phyloP scores from a whole-genome alignment of 495 filamentous ascomycete genomes.

The Lasiosphaeria ovina region DNA sequence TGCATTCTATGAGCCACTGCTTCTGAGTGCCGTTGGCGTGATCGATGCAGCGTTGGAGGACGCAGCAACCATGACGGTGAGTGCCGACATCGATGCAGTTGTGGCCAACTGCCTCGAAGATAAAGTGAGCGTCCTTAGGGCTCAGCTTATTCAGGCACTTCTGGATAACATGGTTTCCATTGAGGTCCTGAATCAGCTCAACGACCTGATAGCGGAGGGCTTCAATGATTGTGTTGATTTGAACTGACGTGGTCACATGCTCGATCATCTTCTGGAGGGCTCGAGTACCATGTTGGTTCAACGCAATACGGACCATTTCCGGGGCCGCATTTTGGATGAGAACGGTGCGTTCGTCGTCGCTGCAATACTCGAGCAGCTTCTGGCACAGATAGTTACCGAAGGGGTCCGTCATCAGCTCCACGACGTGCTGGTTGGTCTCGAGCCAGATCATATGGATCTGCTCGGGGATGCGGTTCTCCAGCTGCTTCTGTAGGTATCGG shows the following conservation, averaged over 20 bases:
- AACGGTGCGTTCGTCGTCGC: slow-evolving; percentile 88
- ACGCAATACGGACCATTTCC: slow-evolving; percentile 83
- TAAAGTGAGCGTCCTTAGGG: slow-evolving; percentile 82
- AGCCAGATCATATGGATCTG: slow-evolving; percentile 88
- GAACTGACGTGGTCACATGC: slow-evolving; percentile 74
- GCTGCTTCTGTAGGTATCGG: slow-evolving; percentile 89
- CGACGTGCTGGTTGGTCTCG: slow-evolving; percentile 86
- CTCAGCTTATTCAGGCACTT: slow-evolving; percentile 95
- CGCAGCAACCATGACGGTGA: slow-evolving; percentile 96
- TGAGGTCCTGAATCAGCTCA: slow-evolving; percentile 90
- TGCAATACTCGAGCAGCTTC: slow-evolving; percentile 90
- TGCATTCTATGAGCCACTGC: slow-evolving; percentile 76
- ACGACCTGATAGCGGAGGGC: slow-evolving; percentile 79
- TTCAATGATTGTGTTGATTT: slow-evolving; percentile 77
- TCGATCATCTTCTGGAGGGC: slow-evolving; percentile 99
- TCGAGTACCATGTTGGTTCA: slow-evolving; percentile 95
- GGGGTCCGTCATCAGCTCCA: slow-evolving; percentile 97
- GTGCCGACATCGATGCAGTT: slow-evolving; percentile 90
- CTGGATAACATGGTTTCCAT: slow-evolving; percentile 98
- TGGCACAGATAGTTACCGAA: slow-evolving; percentile 99
- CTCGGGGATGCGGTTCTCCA: slow-evolving; percentile 84
- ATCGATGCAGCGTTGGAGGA: slow-evolving; percentile 96
- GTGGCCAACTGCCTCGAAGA: slow-evolving; percentile 86
- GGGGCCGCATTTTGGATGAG: slow-evolving; percentile 84
- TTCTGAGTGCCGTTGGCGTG: slow-evolving; percentile 91